Evolutionary conservation across 2,329 filamentous ascomycete species (phyloP).

Genomic region (Capronia americana): DNA sequence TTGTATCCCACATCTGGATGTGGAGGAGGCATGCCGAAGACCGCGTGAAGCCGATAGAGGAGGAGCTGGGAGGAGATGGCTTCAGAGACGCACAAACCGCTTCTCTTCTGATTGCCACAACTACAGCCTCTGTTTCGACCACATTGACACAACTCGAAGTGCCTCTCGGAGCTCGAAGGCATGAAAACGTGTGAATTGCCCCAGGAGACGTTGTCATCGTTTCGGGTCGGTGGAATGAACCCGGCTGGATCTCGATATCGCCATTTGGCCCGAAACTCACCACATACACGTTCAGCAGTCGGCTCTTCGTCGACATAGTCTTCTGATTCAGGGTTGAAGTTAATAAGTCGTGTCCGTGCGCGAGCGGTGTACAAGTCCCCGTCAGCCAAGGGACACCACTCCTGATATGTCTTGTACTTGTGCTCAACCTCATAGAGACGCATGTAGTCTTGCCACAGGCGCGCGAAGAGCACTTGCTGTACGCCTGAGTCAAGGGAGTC

Average conservation of each 20-base stretch:
- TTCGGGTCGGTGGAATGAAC: no score
- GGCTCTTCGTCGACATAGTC: no score
- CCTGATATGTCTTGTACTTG: not conserved
- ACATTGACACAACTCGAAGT: not conserved
- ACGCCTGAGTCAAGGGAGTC: not conserved
- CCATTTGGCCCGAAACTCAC: no score
- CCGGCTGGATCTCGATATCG: no score
- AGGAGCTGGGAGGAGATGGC: not conserved
- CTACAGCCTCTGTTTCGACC: not conserved
- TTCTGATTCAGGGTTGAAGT: no score
- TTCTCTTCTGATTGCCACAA: not conserved
- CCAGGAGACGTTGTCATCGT: no score
- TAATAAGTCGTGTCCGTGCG: no score
- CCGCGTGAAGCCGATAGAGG: not conserved
- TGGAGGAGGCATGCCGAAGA: not conserved
- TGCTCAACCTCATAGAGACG: not conserved
- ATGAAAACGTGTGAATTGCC: no score
- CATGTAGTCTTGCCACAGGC: not conserved
- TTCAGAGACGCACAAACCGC: not conserved
- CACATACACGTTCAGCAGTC: no score
- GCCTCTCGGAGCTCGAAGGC: no score
- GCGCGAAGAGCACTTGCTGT: not conserved
- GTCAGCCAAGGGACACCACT: not conserved
- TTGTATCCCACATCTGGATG: not conserved
- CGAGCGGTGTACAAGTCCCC: not conserved